phyloP scores from a whole-genome alignment of 345 rosid genomes.

The Odontarrhena argentea region DNA sequence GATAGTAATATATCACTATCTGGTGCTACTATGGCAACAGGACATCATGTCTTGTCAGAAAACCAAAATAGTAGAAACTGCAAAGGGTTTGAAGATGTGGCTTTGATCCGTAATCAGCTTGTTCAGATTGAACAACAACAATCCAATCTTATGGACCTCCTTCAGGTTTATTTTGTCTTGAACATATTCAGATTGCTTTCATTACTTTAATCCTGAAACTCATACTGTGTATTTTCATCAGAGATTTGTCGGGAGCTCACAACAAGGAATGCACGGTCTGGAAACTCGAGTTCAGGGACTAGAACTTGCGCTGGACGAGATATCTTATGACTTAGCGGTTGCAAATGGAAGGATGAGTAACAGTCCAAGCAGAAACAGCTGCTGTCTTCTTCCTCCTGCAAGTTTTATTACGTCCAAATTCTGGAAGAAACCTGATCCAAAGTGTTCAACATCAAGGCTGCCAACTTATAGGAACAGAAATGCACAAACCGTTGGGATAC shows the following conservation, averaged over 20 bases:
- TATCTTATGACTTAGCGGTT: conserved; percentile 84
- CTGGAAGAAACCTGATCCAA: conserved; percentile 67
- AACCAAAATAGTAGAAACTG: conserved; percentile 59
- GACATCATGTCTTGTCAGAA: conserved; percentile 48
- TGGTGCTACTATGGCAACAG: conserved; percentile 40
- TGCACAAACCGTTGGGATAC: conserved; percentile 44
- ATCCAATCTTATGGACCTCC: conserved; percentile 80
- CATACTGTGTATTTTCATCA: conserved; percentile 36
- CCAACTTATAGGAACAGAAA: conserved; percentile 43
- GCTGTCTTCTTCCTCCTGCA: conserved; percentile 76
- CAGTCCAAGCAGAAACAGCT: conserved; percentile 50
- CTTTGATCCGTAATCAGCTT: conserved; percentile 79
- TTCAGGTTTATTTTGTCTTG: conserved; percentile 62
- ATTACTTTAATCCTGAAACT: neutral
- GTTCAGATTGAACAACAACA: conserved; percentile 94
- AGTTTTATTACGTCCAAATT: conserved; percentile 71
- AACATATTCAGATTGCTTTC: conserved; percentile 8
- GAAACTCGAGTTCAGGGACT: conserved; percentile 89
- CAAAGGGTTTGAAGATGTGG: conserved; percentile 71
- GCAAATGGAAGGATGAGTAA: conserved; percentile 73
- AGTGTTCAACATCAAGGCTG: conserved; percentile 49
- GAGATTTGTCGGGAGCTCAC: conserved; percentile 87
- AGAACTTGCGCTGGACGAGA: conserved; percentile 88
- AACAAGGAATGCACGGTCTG: conserved; percentile 74
- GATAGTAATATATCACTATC: conserved; percentile 54